phyloP scores from a whole-genome alignment of 2,329 filamentous ascomycete genomes.

The Catunica adiposa region DNA sequence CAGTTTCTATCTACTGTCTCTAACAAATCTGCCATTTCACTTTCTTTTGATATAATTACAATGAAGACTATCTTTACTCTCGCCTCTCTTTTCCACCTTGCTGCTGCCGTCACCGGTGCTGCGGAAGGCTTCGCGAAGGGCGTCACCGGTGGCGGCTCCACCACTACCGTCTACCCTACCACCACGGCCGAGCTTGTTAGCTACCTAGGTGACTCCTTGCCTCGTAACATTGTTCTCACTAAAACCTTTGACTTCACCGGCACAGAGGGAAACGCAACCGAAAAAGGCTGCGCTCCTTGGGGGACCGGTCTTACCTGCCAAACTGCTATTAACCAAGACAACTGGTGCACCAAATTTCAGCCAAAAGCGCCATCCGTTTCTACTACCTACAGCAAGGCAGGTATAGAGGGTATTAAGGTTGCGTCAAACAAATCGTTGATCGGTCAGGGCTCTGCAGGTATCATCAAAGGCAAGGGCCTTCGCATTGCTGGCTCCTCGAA shows the following conservation, averaged over 20 bases:
- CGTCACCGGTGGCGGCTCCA: constrained; percentile 43
- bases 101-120: constrained; percentile 22
- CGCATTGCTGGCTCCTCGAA: constrained; percentile 29
- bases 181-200: constrained; percentile 38
- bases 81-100: constrained; percentile 12
- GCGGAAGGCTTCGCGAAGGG: constrained; percentile 30
- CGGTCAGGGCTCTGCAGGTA: constrained; percentile 33
- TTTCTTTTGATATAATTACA: neutral
- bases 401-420: constrained; percentile 32
- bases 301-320: constrained; percentile 38
- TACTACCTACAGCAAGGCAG: constrained; percentile 36
- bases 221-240: constrained; percentile 42
- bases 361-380: constrained; percentile 29
- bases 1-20: neutral
- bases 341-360: constrained; percentile 44
- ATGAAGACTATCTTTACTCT: neutral
- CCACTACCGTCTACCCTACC: constrained; percentile 35
- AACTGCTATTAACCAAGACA: constrained; percentile 41
- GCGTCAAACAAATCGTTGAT: constrained; percentile 41
- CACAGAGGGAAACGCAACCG: constrained; percentile 35
- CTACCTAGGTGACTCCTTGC: constrained; percentile 36
- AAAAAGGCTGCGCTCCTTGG: constrained; percentile 41
- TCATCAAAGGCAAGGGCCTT: constrained; percentile 42
- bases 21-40: neutral
- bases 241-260: constrained; percentile 40